Evolutionary conservation across 352 stramenopile genomes (phyloP).

Genomic region (Phytophthora citrophthora): DNA sequence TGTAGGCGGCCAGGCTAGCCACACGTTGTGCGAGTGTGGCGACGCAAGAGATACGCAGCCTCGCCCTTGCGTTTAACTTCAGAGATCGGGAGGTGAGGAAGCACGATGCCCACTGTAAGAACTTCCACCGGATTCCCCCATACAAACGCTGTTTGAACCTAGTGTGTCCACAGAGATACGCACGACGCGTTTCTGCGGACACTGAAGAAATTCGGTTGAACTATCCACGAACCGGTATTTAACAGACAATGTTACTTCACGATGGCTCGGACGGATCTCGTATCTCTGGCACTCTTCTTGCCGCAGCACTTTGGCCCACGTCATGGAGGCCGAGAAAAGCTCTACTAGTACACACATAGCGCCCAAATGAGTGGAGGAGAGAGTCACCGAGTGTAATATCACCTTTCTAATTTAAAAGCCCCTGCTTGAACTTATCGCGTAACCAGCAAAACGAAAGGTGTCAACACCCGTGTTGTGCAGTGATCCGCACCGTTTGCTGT

Average conservation of each 20-base stretch:
- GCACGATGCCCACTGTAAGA: neutral
- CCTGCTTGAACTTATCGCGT: too few relatives aligned
- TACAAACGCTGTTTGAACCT: neutral
- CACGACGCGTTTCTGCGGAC: neutral
- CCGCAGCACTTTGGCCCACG: neutral
- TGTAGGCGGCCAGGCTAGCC: conserved; percentile 4
- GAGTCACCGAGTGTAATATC: too few relatives aligned
- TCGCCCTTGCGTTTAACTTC: neutral
- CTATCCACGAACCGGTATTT: conserved; percentile 29
- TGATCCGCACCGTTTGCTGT: neutral
- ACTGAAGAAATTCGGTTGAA: conserved; percentile 2
- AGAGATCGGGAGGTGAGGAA: neutral
- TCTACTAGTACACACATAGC: too few relatives aligned
- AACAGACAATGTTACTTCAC: conserved; percentile 18
- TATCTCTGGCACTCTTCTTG: neutral
- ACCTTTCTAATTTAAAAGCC: neutral
- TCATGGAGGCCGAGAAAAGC: neutral
- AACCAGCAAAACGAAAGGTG: too few relatives aligned
- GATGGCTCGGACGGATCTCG: neutral
- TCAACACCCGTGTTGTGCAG: too few relatives aligned
- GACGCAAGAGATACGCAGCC: neutral
- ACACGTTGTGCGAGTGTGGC: neutral
- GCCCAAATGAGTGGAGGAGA: too few relatives aligned
- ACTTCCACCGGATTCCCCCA: neutral
- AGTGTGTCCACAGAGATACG: neutral